Conservation (phyloP, 805 yeast genomes). For the Metschnikowia vanudenii region DNA sequence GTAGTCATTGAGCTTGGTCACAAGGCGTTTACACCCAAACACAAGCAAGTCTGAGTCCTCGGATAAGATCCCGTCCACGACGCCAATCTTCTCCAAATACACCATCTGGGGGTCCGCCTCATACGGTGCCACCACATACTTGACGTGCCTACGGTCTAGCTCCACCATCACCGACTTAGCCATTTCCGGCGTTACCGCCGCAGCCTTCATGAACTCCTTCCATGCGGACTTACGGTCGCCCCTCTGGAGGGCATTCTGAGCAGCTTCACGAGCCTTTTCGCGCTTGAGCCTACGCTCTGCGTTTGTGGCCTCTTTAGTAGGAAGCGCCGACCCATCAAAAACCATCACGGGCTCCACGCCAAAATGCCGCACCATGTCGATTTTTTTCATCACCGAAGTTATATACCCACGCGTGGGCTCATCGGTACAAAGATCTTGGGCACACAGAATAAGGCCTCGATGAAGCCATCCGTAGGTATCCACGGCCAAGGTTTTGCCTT, state of each 20-base stretch:
- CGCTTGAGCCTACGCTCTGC: constrained; percentile 58
- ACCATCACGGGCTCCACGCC: constrained; percentile 83
- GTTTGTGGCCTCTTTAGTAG: constrained; percentile 76
- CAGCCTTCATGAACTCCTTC: constrained; percentile 70
- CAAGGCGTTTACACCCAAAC: constrained; percentile 74
- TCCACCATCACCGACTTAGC: constrained; percentile 81
- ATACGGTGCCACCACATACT: constrained; percentile 91
- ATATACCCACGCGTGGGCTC: constrained; percentile 71
- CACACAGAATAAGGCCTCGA: constrained; percentile 77
- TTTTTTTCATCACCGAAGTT: constrained; percentile 62
- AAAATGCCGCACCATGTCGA: constrained; percentile 62
- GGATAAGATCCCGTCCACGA: constrained; percentile 81
- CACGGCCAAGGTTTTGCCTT: constrained; percentile 81
- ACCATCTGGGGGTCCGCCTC: constrained; percentile 99
- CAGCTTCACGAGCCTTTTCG: constrained; percentile 55
- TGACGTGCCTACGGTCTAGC: constrained; percentile 55
- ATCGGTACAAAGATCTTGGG: constrained; percentile 73
- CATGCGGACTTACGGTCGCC: constrained; percentile 64
- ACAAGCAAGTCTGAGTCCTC: constrained; percentile 93
- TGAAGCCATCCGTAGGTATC: constrained; percentile 98
- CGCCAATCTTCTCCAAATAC: constrained; percentile 68
- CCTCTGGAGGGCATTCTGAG: constrained; percentile 45
- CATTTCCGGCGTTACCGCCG: constrained; percentile 87
- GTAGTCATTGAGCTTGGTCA: constrained; percentile 81
- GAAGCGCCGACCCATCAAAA: constrained; percentile 88